Percentiles rank a stretch among this genome's conserved stretches.
Evolutionary conservation across 176 grass and related monocot genomes (phyloP).

Genomic region (Rhipidocladum racemiflorum): DNA sequence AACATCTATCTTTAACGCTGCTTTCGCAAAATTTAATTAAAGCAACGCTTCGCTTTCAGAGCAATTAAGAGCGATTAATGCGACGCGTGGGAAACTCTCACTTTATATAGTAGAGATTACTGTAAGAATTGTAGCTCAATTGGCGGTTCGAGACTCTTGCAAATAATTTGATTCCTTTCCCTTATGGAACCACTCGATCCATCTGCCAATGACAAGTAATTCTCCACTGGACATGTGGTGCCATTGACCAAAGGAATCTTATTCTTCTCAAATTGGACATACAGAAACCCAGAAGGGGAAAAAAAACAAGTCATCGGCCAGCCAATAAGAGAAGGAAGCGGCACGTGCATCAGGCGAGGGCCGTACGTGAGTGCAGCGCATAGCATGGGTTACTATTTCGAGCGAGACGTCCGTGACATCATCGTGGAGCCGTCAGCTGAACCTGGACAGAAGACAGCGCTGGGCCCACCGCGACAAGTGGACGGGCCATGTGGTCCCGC

Average conservation of each 20-base stretch:
- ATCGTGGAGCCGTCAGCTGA: constrained; percentile 30
- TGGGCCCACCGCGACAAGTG: constrained; percentile 26
- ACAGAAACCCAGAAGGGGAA: background rate
- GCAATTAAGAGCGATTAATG: too few relatives aligned
- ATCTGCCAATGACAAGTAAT: background rate
- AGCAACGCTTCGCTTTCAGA: too few relatives aligned
- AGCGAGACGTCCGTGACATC: constrained; percentile 22
- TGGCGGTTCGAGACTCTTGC: background rate
- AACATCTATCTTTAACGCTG: too few relatives aligned
- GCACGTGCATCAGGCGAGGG: background rate
- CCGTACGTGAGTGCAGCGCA: background rate
- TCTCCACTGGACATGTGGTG: background rate
- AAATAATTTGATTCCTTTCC: background rate
- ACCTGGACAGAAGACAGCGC: constrained; percentile 34
- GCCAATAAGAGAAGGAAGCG: background rate
- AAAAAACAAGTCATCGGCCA: background rate
- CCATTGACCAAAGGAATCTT: background rate
- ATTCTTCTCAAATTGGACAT: background rate
- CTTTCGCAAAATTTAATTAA: too few relatives aligned
- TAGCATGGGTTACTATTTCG: constrained; percentile 9
- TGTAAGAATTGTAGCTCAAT: too few relatives aligned
- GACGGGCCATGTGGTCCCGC: background rate
- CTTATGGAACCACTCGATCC: background rate
- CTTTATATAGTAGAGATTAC: too few relatives aligned
- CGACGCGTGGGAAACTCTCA: too few relatives aligned